Evolutionary conservation across 176 grass and related monocot genomes (phyloP), one percentile per base, ranked within the genome.

Genomic region (Alloteropsis semialata): DNA sequence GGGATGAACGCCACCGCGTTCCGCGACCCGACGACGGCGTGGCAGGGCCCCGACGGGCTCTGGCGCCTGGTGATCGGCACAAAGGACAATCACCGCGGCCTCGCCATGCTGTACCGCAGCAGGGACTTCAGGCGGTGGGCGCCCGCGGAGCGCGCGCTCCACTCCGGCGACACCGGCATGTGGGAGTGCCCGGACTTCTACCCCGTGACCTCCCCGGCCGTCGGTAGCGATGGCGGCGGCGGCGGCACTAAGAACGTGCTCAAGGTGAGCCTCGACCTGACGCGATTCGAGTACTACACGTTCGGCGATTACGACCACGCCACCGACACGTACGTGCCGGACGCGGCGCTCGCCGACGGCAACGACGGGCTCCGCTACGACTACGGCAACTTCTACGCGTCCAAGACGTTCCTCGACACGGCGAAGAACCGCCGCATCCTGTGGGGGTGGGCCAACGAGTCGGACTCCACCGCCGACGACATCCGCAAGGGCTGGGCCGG

Each of bases 381-480:
- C 67, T 95, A 94, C 44, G 90, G 95, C 6, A 98, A 98, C 87
- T 98, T 95, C 54, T 98, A 98, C 74, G 95, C 95, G 14, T 98
- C 92, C 29, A 95, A 90, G 82, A 88, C 95, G 3, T 95, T 98
- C 82, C 91, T 91, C 74, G 95, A 98, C 68, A 72, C 86, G 10
- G 58, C 59, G 3, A 91, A 91, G 84, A 72, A 64, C 0, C 86
- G 94, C 13, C 89, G 94, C 66, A 30, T 97, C 65, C 72, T 92
- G 66, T 94, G 90, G 92, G 89, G 87, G 0, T 97, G 92, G 92
- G 76, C 81, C 48, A 92, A 94, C 74, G 94, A 94, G 70, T 92
- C 92, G 4, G 94, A 97, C 77, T 88, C 65, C 32, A 19, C 25
- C 2, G 43, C 50, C 2, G 85, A 75, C 33, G 85, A 92, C 54